These are phyloP conservation scores for Fusarium piperis DNA, from an alignment of 2,329 filamentous ascomycete genomes.

Conservation along the genomic window DNA sequence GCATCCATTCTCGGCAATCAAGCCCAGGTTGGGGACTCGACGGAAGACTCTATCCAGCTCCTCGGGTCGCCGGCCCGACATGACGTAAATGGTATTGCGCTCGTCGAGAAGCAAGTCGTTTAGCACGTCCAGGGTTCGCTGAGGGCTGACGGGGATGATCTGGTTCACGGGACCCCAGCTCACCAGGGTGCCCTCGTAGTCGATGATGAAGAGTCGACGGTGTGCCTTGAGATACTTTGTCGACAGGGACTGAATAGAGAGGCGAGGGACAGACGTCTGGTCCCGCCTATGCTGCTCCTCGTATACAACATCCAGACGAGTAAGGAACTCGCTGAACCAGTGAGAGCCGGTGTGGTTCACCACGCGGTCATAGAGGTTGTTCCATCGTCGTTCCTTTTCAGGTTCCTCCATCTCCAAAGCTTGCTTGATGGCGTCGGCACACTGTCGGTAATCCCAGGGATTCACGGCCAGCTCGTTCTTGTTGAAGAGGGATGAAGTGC, in stretches of 20 bases:
- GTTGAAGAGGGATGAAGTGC: constrained; percentile 86
- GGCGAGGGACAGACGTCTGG: constrained; percentile 84
- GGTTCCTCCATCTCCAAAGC: constrained; percentile 82
- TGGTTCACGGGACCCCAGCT: constrained; percentile 86
- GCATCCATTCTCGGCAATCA: constrained; percentile 95
- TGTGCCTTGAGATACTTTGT: constrained; percentile 73
- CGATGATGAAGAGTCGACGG: constrained; percentile 84
- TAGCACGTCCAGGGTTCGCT: constrained; percentile 83
- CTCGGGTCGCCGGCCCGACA: constrained; percentile 88
- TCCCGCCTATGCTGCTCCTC: constrained; percentile 87
- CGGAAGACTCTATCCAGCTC: constrained; percentile 89
- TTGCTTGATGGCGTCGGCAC: constrained; percentile 83
- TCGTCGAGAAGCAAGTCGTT: constrained; percentile 84
- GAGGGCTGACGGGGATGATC: constrained; percentile 84
- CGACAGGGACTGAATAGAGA: constrained; percentile 74
- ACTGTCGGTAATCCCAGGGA: constrained; percentile 93
- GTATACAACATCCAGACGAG: constrained; percentile 77
- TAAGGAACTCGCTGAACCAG: constrained; percentile 83
- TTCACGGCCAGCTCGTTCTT: constrained; percentile 87
- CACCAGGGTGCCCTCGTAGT: constrained; percentile 93
- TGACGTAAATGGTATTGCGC: constrained; percentile 89
- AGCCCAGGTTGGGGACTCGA: constrained; percentile 81
- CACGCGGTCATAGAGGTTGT: constrained; percentile 76
- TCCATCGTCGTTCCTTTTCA: constrained; percentile 81
- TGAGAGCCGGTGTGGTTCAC: constrained; percentile 83